Base-by-base conservation (phyloP, 495 filamentous ascomycete genomes). In the Lichenothelia convexa region DNA sequence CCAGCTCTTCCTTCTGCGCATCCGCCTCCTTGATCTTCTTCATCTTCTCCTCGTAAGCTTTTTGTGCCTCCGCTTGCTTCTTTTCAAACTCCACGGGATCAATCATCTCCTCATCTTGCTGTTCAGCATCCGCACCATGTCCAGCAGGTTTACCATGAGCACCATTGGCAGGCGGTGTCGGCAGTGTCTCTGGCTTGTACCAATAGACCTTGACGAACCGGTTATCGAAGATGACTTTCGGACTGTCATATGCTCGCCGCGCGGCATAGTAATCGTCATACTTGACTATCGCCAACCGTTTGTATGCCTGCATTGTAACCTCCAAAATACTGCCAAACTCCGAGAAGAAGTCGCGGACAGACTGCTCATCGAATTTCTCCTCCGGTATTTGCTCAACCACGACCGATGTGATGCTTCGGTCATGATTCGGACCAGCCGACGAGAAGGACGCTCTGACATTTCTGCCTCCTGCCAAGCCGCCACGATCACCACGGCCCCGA, bases 121-220 rank as follows among this genome's bases (percentile, higher is more conserved):
- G 39, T 5, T 32, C 27, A 1, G 34, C 29, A 27, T 44, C 37
- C 5, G 33, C 21, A 5, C 18, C 26, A 3, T 1, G 5, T 36
- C 32, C 20, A 9, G 7, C 34, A 9, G 17, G 11, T 40, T 38
- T 52, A 34, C 22, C 26, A 5, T 32, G 2, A 4, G 26, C 12
- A 20, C 47, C 49, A 24, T 56, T 58, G 26, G 43, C 49, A 15
- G 64, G 58, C 4, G 57, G 50, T 21, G 59, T 59, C 15, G 47
- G 44, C 2, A 55, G 18, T 12, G 44, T 43, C 8, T 74, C 71
- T 0, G 75, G 68, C 44, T 80, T 87, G 53, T 80, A 69, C 89
- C 89, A 97, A 48, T 85, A 97, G 4, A 97, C 84, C 52, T 93
- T 97, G 30, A 97, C 89, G 47, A 97, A 97, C 15, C 89, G 68